phyloP scores from a whole-genome alignment of 768 basidiomycete genomes.

The Trametes maxima region DNA sequence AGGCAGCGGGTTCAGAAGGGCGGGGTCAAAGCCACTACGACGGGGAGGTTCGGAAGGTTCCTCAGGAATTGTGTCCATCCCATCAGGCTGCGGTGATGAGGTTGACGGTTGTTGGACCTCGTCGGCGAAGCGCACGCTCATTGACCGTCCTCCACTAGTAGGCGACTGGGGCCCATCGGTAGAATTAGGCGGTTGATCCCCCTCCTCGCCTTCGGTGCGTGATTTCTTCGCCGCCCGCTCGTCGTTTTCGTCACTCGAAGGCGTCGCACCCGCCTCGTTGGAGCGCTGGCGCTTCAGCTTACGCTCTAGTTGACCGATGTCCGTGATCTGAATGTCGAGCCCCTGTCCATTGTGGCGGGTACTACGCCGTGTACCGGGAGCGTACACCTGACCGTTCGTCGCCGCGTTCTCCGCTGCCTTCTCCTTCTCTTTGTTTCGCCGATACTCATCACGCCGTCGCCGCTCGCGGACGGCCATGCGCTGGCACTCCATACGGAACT shows the following conservation, averaged over 20 bases:
- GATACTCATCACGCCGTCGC: constrained; percentile 58
- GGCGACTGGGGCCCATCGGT: constrained; percentile 25
- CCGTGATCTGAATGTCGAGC: constrained; percentile 73
- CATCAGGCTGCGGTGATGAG: constrained; percentile 17
- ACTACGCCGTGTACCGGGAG: constrained; percentile 65
- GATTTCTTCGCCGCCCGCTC: constrained; percentile 57
- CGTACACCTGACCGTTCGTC: constrained; percentile 35
- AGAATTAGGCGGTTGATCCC: constrained; percentile 53
- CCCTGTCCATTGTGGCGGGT: constrained; percentile 72
- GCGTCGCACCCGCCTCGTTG: constrained; percentile 51
- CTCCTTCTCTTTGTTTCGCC: constrained; percentile 36
- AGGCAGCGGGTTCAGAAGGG: constrained; percentile 55
- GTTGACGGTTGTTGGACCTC: constrained; percentile 23
- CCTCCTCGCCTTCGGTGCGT: constrained; percentile 37
- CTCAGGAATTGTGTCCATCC: neutral
- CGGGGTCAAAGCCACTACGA: constrained; percentile 50
- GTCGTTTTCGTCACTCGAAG: constrained; percentile 55
- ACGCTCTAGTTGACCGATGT: constrained; percentile 71
- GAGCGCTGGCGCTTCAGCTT: constrained; percentile 72
- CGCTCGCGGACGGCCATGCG: constrained; percentile 81
- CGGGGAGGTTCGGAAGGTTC: constrained; percentile 22
- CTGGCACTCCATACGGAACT: constrained; percentile 81
- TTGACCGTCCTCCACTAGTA: constrained; percentile 11
- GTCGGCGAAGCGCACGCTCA: constrained; percentile 54
- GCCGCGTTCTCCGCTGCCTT: constrained; percentile 28